Conservation (phyloP, 352 stramenopile genomes). For the Phytophthora citrophthora region DNA sequence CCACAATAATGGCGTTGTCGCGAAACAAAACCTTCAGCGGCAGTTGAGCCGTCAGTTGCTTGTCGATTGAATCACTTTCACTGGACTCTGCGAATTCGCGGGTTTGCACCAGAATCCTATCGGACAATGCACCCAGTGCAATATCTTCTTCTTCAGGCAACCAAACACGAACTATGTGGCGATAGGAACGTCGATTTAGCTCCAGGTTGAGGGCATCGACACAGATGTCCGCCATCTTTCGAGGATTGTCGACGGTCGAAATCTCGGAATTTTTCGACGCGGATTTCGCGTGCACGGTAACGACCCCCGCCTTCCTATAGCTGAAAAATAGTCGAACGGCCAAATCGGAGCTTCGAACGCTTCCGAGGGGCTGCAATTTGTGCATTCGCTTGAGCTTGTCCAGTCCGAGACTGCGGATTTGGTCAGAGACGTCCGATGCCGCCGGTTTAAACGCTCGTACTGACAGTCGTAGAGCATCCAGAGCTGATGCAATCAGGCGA, state of each 20-base stretch:
- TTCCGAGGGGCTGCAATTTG: constrained; percentile 31
- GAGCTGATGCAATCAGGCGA: constrained; percentile 9
- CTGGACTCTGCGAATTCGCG: constrained; percentile 43
- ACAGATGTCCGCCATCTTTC: constrained; percentile 38
- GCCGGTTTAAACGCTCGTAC: constrained; percentile 11
- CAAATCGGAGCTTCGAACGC: constrained; percentile 39
- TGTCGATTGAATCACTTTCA: constrained; percentile 6
- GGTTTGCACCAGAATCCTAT: constrained; percentile 56
- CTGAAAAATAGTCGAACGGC: constrained; percentile 38
- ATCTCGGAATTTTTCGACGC: constrained; percentile 18
- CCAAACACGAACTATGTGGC: constrained; percentile 40
- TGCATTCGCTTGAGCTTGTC: constrained; percentile 31
- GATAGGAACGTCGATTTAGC: constrained; percentile 19
- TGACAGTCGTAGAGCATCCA: constrained; percentile 22
- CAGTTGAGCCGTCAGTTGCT: constrained; percentile 21
- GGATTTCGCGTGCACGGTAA: constrained; percentile 15
- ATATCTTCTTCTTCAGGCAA: constrained; percentile 27
- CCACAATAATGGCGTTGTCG: constrained; percentile 61
- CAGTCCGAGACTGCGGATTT: constrained; percentile 20
- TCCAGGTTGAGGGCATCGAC: constrained; percentile 32
- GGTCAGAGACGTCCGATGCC: neutral
- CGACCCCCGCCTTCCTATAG: constrained; percentile 15
- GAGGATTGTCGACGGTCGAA: constrained; percentile 30
- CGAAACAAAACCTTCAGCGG: constrained; percentile 52
- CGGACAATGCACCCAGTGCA: constrained; percentile 27